These are phyloP conservation scores for Solanum chiquidenum DNA, from an alignment of 257 asterid genomes.

Conservation along the genomic window DNA sequence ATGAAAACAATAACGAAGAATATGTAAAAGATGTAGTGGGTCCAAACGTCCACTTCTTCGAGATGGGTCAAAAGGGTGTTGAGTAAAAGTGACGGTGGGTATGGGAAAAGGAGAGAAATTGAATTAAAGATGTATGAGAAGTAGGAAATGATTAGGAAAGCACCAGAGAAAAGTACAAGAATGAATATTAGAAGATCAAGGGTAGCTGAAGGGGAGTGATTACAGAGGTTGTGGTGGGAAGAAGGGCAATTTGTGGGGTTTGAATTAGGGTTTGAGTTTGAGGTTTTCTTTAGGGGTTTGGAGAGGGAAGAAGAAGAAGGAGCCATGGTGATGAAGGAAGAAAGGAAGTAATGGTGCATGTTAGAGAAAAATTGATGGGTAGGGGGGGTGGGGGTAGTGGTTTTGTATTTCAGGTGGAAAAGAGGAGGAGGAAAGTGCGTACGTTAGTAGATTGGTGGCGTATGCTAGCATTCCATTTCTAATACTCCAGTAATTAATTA, in stretches of 20 bases:
- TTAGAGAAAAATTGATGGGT: conserved; percentile 12
- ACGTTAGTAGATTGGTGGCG: conserved; percentile 2
- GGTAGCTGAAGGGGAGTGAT: conserved; percentile 69
- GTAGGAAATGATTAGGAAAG: conserved; percentile 57
- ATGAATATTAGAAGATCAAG: conserved; percentile 77
- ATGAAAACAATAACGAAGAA: conserved; percentile 29
- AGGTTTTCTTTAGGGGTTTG: conserved; percentile 18
- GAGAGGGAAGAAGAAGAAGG: conserved; percentile 2
- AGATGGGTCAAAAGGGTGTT: neutral
- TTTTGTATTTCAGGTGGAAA: conserved; percentile 7
- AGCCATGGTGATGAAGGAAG: conserved; percentile 23
- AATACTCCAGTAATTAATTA: too few species aligned
- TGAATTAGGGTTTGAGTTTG: neutral
- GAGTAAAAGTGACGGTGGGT: conserved; percentile 15
- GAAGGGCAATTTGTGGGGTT: conserved; percentile 16
- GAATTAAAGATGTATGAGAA: conserved; percentile 60
- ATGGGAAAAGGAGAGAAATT: conserved; percentile 50
- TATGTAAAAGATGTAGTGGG: conserved; percentile 31
- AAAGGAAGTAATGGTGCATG: conserved; percentile 46
- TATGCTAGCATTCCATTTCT: neutral
- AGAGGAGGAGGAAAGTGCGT: conserved; percentile 7
- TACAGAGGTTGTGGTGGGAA: conserved; percentile 35
- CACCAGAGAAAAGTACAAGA: conserved; percentile 66
- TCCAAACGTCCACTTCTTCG: neutral
- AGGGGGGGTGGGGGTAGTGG: neutral